Percentiles rank a stretch among this genome's conserved stretches.
These are phyloP conservation scores for Tulasnella sp. DNA, from an alignment of 768 basidiomycete species.

Conservation along the genomic window DNA sequence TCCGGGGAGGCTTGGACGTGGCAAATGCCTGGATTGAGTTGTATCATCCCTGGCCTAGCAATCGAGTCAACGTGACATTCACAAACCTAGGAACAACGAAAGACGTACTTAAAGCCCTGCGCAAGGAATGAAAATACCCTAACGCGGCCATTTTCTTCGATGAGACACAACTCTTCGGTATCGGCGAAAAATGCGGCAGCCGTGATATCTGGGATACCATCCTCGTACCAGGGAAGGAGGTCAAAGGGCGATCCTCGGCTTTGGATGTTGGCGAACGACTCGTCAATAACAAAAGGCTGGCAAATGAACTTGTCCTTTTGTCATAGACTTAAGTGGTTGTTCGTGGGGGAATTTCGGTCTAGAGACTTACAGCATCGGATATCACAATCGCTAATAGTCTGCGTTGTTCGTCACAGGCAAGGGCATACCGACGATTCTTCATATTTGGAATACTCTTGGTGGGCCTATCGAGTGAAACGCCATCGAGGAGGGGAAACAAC, in stretches of 20 bases:
- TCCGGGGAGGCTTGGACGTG: slow-evolving; percentile 40
- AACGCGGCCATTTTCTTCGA: slow-evolving; percentile 34
- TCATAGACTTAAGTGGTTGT: background rate
- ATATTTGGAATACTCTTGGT: background rate
- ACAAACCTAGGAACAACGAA: background rate
- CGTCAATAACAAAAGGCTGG: slow-evolving; percentile 33
- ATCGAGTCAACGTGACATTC: too few relatives aligned
- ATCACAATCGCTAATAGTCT: slow-evolving; percentile 30
- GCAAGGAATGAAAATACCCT: slow-evolving; percentile 45
- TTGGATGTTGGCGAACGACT: slow-evolving; percentile 30
- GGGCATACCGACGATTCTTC: slow-evolving; percentile 32
- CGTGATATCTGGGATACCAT: slow-evolving; percentile 23
- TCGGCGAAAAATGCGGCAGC: slow-evolving; percentile 37
- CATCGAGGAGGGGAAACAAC: background rate
- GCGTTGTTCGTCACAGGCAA: slow-evolving; percentile 43
- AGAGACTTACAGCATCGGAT: background rate
- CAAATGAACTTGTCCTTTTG: background rate
- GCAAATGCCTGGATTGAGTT: slow-evolving; percentile 28
- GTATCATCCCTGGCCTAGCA: slow-evolving; percentile 35
- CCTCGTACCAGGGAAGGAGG: slow-evolving; percentile 34
- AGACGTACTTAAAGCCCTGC: slow-evolving; percentile 39
- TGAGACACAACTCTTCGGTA: slow-evolving; percentile 40
- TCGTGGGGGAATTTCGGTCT: background rate
- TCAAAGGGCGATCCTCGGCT: slow-evolving; percentile 33
- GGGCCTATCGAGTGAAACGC: background rate